Percentiles rank a stretch among this genome's conserved stretches.
These are phyloP conservation scores for Noccaea caerulescens DNA, from an alignment of 345 rosid species.

Conservation along the genomic window DNA sequence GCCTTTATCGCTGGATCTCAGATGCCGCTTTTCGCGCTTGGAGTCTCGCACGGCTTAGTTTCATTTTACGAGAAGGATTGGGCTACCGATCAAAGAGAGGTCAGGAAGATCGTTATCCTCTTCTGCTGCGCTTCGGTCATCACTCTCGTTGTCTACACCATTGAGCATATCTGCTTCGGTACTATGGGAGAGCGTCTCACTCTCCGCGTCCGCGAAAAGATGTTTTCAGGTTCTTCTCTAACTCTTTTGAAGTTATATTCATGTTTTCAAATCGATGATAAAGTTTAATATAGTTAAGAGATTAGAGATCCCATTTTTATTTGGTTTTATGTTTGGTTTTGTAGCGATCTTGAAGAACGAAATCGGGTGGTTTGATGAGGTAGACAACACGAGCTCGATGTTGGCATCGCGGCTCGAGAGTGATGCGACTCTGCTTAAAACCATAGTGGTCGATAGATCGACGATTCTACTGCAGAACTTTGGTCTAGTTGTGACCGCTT, in stretches of 20 bases:
- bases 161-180: slow-evolving; percentile 75
- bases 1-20: slow-evolving; percentile 86
- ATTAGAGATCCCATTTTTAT: neutral
- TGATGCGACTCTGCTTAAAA: slow-evolving; percentile 75
- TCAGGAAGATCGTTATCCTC: slow-evolving; percentile 71
- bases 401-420: slow-evolving; percentile 81
- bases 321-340: slow-evolving; percentile 26
- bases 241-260: neutral
- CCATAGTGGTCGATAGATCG: slow-evolving; percentile 80
- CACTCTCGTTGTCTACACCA: slow-evolving; percentile 65
- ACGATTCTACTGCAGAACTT: slow-evolving; percentile 81
- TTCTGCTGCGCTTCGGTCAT: slow-evolving; percentile 70
- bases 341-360: slow-evolving; percentile 89
- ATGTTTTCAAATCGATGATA: neutral
- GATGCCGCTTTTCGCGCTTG: slow-evolving; percentile 97
- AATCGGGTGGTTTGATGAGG: slow-evolving; percentile 94
- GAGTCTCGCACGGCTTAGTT: slow-evolving; percentile 90
- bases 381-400: slow-evolving; percentile 79
- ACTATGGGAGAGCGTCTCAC: slow-evolving; percentile 95
- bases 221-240: slow-evolving; percentile 66
- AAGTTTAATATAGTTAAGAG: neutral
- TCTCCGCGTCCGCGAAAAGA: slow-evolving; percentile 80
- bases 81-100: slow-evolving; percentile 70
- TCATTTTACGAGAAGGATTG: slow-evolving; percentile 72
- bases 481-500: slow-evolving; percentile 74